Evolutionary conservation across 1,139 yeast genomes (phyloP).

Genomic region (Blastobotrys serpentis): DNA sequence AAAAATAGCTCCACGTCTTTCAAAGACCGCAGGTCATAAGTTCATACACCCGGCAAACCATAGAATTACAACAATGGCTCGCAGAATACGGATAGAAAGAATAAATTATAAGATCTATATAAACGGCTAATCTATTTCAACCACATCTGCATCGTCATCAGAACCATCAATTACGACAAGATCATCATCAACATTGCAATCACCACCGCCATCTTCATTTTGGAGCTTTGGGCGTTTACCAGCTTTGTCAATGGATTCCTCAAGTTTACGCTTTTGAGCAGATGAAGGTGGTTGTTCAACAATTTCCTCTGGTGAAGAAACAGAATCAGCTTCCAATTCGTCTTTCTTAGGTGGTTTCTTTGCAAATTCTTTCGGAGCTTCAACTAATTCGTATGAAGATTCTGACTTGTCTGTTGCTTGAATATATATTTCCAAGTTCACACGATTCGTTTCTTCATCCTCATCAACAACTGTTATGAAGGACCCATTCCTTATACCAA

Average conservation of each 20-base stretch:
- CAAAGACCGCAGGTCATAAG: too few relatives aligned
- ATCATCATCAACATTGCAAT: constrained; percentile 20
- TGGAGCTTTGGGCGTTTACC: constrained; percentile 22
- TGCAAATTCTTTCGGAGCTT: constrained; percentile 21
- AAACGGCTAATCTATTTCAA: constrained; percentile 29
- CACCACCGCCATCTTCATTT: constrained; percentile 24
- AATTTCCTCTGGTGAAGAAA: constrained; percentile 13
- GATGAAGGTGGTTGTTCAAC: constrained; percentile 11
- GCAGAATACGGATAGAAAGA: constrained; percentile 9
- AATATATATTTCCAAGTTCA: constrained; percentile 67
- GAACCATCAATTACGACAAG: constrained; percentile 24
- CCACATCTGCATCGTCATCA: constrained; percentile 31
- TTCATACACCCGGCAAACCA: too few relatives aligned
- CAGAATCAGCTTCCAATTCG: background rate
- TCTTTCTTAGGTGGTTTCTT: constrained; percentile 18
- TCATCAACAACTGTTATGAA: constrained; percentile 76
- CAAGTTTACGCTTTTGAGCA: constrained; percentile 14
- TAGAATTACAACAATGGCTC: too few relatives aligned
- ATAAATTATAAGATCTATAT: background rate
- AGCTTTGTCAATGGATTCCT: constrained; percentile 6
- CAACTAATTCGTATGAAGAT: constrained; percentile 18
- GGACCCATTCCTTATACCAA: constrained; percentile 61
- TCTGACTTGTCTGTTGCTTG: constrained; percentile 20
- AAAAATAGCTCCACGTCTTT: too few relatives aligned
- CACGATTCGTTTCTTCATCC: constrained; percentile 53